Base-by-base conservation (phyloP, 139 green algal species). In the Chlorella sp. region DNA sequence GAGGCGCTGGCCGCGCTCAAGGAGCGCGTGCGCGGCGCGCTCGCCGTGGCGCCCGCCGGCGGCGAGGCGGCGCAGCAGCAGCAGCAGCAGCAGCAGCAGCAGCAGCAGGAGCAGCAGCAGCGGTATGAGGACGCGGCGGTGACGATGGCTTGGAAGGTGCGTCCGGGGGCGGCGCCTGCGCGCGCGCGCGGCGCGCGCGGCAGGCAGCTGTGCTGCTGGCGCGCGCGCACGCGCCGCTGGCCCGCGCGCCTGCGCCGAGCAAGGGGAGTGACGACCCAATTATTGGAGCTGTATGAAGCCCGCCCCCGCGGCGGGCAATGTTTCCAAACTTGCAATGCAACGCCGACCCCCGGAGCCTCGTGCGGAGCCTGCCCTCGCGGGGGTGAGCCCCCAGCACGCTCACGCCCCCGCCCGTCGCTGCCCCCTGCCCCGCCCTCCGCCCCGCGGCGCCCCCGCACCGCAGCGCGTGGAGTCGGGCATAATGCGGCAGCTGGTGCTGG, bases 401-500 rank as follows among this genome's bases (percentile, higher is more conserved):
- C 38, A 31, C 12, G 7, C 23, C 19, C 40, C 23, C 38, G 3
- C 41, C 17, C 7, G 40, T 31, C 63, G 36, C 19, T n/a, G 11
- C 14, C 64, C 11, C 9, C 27, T 25, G 15, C 7, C 2, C 36
- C 27, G 5, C 29, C n/a, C n/a, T 42, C 67, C 11, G 31, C 67
- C 12, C n/a, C 29, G 48, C 66, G 27, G 6, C 53, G 3, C n/a
- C n/a, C n/a, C n/a, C n/a, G n/a, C n/a, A n/a, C 35, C 38, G 48
- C 81, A 86, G 72, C 77, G 77, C 6, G 81, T 95, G 3, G 82
- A 92, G 73, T 90, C 81, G 6, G 40, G 64, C 7, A 67, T 93
- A 23, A 91, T 95, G 86, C 77, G 92, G 40, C 51, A 61, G 4
- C 60, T 93, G 45, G 83, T 94, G 43, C 59, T 93, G 51, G 72